phyloP scores from a whole-genome alignment of 257 asterid species.

The Solanum etuberosum region DNA sequence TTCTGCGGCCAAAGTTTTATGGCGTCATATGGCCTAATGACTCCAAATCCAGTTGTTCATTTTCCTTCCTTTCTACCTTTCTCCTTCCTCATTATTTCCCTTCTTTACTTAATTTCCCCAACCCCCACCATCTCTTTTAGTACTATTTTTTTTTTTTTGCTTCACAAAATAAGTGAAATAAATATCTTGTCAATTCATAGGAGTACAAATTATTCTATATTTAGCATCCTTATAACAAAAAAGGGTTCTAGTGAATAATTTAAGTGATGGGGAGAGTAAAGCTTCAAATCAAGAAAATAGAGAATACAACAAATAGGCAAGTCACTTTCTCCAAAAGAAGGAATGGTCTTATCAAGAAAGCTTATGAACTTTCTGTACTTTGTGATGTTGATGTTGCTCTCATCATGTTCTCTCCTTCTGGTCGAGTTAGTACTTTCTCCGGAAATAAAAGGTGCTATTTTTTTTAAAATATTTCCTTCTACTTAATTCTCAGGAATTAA shows the following conservation, averaged over 20 bases:
- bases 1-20: constrained; percentile 14
- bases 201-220: constrained; percentile 11
- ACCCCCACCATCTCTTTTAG: not conserved
- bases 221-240: constrained; percentile 23
- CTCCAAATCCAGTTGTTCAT: constrained; percentile 31
- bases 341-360: constrained; percentile 91
- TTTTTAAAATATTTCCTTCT: not conserved
- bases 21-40: constrained; percentile 60
- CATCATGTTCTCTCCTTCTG: constrained; percentile 94
- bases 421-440: constrained; percentile 66
- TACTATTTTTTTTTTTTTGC: not conserved
- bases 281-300: constrained; percentile 85
- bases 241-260: not conserved
- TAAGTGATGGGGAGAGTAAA: constrained; percentile 81
- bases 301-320: constrained; percentile 91
- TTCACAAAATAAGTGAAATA: not conserved
- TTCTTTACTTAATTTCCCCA: not conserved
- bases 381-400: constrained; percentile 96
- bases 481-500: not conserved
- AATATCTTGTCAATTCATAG: not conserved
- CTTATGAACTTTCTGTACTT: constrained; percentile 93
- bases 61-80: not conserved
- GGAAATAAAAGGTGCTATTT: constrained; percentile 40
- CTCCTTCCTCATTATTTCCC: not conserved
- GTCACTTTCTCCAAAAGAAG: constrained; percentile 97